Percentiles rank a stretch among this genome's conserved stretches.
Conservation (phyloP, 192 early-diverging fungal genomes). For the Chytriomyces sp. region DNA sequence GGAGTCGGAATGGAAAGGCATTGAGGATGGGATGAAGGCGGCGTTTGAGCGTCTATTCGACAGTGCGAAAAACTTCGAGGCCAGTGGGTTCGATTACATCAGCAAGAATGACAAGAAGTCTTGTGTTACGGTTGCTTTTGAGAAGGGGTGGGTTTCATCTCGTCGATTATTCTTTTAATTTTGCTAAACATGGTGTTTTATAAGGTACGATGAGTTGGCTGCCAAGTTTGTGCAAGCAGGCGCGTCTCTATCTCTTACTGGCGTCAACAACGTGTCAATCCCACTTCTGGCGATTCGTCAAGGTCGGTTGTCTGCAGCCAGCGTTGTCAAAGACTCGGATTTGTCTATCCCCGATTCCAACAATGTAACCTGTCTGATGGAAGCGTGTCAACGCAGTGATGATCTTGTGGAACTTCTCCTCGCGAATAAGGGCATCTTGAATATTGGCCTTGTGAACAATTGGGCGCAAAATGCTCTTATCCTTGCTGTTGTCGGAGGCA, state of each 20-base stretch:
- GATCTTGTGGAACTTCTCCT: slow-evolving; percentile 17
- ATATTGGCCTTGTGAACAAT: slow-evolving; percentile 32
- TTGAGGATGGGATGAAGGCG: not conserved
- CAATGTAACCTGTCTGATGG: slow-evolving; percentile 14
- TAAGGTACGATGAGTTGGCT: slow-evolving; percentile 24
- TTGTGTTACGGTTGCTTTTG: slow-evolving; percentile 18
- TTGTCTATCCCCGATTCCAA: slow-evolving; percentile 9
- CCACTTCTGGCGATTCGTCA: slow-evolving; percentile 18
- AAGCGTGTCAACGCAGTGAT: slow-evolving; percentile 9
- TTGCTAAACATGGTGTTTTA: not conserved
- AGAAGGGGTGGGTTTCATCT: slow-evolving; percentile 27
- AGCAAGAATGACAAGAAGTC: slow-evolving; percentile 7
- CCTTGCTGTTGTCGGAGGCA: slow-evolving; percentile 21
- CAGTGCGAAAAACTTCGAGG: not conserved
- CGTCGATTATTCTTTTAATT: not conserved
- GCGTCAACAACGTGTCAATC: slow-evolving; percentile 9
- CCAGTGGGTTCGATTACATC: slow-evolving; percentile 9
- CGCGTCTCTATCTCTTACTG: slow-evolving; percentile 13
- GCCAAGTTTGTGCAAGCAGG: slow-evolving; percentile 7
- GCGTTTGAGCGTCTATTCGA: not conserved
- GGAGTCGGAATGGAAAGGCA: not conserved
- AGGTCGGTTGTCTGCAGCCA: not conserved
- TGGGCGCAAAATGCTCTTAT: slow-evolving; percentile 38
- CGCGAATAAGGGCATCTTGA: not conserved
- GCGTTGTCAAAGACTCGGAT: slow-evolving; percentile 4